Evolutionary conservation across 768 basidiomycete species (phyloP), one percentile per base, ranked within the genome.

Genomic region (Chalciporus piperatus): DNA sequence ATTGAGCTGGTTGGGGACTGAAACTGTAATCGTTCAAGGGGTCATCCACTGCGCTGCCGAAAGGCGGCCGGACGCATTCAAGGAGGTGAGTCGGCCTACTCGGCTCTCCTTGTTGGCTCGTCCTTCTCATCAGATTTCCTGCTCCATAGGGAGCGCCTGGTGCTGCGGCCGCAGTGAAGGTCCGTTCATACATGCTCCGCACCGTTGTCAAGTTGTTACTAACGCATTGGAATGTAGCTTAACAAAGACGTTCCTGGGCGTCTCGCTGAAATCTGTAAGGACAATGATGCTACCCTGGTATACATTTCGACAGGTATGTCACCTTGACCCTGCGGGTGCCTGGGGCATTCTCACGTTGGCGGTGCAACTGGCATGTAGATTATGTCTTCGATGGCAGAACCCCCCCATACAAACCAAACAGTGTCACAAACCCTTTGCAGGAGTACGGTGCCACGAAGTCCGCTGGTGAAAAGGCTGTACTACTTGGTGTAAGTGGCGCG

Each of bases 11-110:
- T 43, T 45, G 20, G 23, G n/a, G 39, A 28, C 49, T 51, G 45
- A 60, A 57, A 27, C 10, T 38, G 23, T 19, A 42, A 32, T 50
- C 20, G 11, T 50, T 39, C 59, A 63, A 88, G 86, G 87, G 84
- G 83, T 98, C 35, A 84, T 98, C 14, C 96, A 98, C 64, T 97
- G 94, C 62, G 96, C 96, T 13, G 96, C 96, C 2, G 95, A 98
- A 71, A 73, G 96, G 54, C 75, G 94, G 40, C 93, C 95, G 5
- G 94, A 98, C 64, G 89, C 92, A 12, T 94, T 92, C 50, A 92
- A 96, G 68, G 88, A 87, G 74, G 93, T 89, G 56, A 45, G 78
- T 47, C 8, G 8, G 8, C 2, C 33, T 27, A 10, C 30, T 32
- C 30, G 30, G 30, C 19, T 43, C 41, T n/a, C 49, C 20, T 16